These are phyloP conservation scores for Rhodotorula sphaerocarpa DNA, from an alignment of 768 basidiomycete genomes.

Conservation along the genomic window DNA sequence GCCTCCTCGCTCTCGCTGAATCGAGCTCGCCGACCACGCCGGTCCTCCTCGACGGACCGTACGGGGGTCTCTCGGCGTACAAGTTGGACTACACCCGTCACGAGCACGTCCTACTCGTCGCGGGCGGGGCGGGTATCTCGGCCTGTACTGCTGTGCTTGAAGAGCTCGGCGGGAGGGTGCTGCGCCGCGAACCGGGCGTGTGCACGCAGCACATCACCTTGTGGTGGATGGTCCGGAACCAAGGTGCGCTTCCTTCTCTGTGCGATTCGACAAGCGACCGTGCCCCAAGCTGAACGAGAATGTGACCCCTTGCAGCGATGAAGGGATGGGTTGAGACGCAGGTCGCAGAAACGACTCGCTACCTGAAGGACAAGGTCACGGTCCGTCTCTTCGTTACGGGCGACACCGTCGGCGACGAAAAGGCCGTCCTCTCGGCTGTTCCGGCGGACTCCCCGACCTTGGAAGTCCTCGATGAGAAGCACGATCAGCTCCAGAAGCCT, in stretches of 20 bases:
- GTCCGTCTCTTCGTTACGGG: constrained; percentile 19
- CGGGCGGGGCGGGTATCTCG: constrained; percentile 35
- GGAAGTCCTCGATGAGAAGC: too few relatives aligned
- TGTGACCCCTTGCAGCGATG: constrained; percentile 1
- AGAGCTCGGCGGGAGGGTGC: constrained; percentile 10
- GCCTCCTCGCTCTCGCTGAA: constrained; percentile 12
- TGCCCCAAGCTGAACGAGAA: neutral
- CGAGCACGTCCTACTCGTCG: constrained; percentile 29
- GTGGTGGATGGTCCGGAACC: constrained; percentile 16
- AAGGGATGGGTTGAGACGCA: constrained; percentile 23
- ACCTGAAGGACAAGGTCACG: neutral
- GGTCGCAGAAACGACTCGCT: neutral
- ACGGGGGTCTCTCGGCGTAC: constrained; percentile 21
- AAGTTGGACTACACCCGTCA: constrained; percentile 27
- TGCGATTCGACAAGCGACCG: too few relatives aligned
- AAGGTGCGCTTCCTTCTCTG: too few relatives aligned
- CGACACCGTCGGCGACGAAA: too few relatives aligned
- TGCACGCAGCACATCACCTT: constrained; percentile 11
- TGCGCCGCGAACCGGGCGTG: constrained; percentile 7
- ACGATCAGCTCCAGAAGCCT: too few relatives aligned
- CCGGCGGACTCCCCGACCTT: too few relatives aligned
- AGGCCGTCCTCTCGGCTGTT: too few relatives aligned
- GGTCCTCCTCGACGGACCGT: constrained; percentile 39
- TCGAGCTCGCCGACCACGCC: constrained; percentile 23
- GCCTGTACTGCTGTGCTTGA: constrained; percentile 18